Evolutionary conservation across 192 early-diverging fungal genomes (phyloP), one percentile per base, ranked within the genome.

Genomic region (Coemansia sp.): DNA sequence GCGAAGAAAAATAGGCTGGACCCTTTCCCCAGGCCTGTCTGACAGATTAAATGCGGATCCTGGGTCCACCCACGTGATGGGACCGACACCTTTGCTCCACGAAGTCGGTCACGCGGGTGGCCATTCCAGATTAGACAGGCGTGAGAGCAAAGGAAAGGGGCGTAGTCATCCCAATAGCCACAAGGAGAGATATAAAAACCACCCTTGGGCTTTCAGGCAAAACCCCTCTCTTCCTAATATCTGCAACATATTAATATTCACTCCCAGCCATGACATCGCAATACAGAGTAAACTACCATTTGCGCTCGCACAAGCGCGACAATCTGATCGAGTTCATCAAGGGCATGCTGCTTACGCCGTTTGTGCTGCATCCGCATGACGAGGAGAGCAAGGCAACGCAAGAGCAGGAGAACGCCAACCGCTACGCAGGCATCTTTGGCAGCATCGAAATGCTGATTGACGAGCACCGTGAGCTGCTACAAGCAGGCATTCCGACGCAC

Each of bases 321-420:
- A 82, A 84, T 51, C 88, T 94, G 61, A 94, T 94, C 68, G 90
- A 92, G 82, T 96, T 94, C 74, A 93, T 96, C 77, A 96, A 96
- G 71, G 85, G 86, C 37, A 85, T 93, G 63, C 84, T 94, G 9
- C 84, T 91, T 43, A 93, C 91, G 7, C 91, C 94, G 6, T 96
- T 96, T 63, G 88, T 94, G 52, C 85, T 96, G 23, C 89, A 93
- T 72, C 84, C 89, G 9, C 86, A 82, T 60, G 75, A 80, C 7
- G 45, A 47, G 59, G 39, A 22, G 35, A 41, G 22, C 22, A 43
- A 3, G 12, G 17, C 38, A n/a, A 8, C 5, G n/a, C 23, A 47
- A n/a, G 61, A 82, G 38, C 80, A 86, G 53, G 74, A 68, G 57
- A 91, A 91, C 68, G 82, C 85, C 6, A 72, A 86, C 52, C 85